A percentile compares a stretch with the other conserved stretches of the same genome.
Conservation (phyloP, 164 flowering plant species). For the Nymphaea thermarum region DNA sequence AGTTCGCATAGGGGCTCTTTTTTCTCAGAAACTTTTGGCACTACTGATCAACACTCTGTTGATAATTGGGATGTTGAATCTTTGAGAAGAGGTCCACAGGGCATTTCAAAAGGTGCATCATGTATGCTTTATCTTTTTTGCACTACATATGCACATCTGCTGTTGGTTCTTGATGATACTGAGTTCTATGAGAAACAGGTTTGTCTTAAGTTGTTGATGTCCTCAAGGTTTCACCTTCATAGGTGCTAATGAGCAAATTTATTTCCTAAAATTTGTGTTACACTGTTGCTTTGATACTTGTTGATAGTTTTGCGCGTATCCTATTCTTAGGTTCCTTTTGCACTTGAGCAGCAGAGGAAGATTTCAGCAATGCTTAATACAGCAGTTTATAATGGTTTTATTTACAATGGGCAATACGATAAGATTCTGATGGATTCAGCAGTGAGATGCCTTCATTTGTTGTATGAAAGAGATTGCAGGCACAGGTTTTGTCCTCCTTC, state of each 20-base stretch:
- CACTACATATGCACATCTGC: conserved; percentile 78
- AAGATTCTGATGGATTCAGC: conserved; percentile 72
- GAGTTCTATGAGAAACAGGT: conserved; percentile 99
- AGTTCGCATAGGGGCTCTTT: conserved; percentile 13
- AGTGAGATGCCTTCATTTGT: conserved; percentile 70
- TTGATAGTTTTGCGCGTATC: not conserved
- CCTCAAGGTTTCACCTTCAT: not conserved
- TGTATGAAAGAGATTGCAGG: conserved; percentile 97
- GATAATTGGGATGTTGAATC: conserved; percentile 68
- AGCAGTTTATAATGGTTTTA: conserved; percentile 72
- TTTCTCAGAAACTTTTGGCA: conserved; percentile 3
- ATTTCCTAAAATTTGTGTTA: not conserved
- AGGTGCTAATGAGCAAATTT: not conserved
- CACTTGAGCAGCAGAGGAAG: conserved; percentile 70
- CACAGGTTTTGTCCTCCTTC: conserved; percentile 74
- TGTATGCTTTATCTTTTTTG: conserved; percentile 79
- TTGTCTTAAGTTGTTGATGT: not conserved
- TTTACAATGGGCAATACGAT: conserved; percentile 28
- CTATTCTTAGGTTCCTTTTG: conserved; percentile 60
- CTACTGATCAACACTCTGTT: conserved; percentile 19
- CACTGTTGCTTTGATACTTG: not conserved
- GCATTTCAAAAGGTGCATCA: conserved; percentile 46
- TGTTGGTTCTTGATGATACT: conserved; percentile 86
- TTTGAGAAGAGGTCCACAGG: conserved; percentile 55
- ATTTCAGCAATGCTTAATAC: conserved; percentile 80